A percentile compares a stretch with the other conserved stretches of the same genome.
phyloP scores from a whole-genome alignment of 306 rosid species.

The Pachyrhizus erosus region DNA sequence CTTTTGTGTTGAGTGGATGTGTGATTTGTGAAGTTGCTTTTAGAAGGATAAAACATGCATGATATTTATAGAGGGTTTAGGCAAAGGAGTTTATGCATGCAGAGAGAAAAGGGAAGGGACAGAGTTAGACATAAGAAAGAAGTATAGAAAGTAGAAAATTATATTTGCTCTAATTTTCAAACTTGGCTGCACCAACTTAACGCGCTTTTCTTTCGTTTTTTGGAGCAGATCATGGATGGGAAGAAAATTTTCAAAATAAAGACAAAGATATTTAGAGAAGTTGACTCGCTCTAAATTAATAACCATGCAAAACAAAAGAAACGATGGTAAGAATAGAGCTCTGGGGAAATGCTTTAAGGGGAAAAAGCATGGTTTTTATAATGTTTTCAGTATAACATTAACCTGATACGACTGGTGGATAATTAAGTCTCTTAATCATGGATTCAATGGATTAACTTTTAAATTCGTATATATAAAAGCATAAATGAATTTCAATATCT shows the following conservation, averaged over 20 bases:
- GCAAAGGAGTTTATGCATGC: slow-evolving; percentile 21
- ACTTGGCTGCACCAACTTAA: slow-evolving; percentile 40
- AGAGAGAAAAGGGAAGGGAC: too few species aligned
- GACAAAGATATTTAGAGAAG: neutral
- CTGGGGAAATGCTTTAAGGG: neutral
- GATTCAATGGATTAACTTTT: too few species aligned
- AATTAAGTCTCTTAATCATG: too few species aligned
- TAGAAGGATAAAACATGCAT: slow-evolving; percentile 15
- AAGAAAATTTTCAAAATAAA: neutral
- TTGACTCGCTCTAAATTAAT: slow-evolving; percentile 29
- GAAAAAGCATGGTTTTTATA: neutral
- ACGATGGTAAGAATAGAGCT: neutral
- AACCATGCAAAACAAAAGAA: neutral
- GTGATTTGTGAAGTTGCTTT: slow-evolving; percentile 8
- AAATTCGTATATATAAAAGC: too few species aligned
- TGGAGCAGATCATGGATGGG: neutral
- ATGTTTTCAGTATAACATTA: neutral
- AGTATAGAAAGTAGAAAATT: neutral
- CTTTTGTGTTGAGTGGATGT: neutral
- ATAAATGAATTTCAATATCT: too few species aligned
- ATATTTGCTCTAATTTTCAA: slow-evolving; percentile 34
- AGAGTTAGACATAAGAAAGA: neutral
- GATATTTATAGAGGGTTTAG: slow-evolving; percentile 26
- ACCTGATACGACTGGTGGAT: too few species aligned
- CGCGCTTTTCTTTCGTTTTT: slow-evolving; percentile 33